Evolutionary conservation across 2,329 filamentous ascomycete genomes (phyloP).

Genomic region (Neonectria hederae): DNA sequence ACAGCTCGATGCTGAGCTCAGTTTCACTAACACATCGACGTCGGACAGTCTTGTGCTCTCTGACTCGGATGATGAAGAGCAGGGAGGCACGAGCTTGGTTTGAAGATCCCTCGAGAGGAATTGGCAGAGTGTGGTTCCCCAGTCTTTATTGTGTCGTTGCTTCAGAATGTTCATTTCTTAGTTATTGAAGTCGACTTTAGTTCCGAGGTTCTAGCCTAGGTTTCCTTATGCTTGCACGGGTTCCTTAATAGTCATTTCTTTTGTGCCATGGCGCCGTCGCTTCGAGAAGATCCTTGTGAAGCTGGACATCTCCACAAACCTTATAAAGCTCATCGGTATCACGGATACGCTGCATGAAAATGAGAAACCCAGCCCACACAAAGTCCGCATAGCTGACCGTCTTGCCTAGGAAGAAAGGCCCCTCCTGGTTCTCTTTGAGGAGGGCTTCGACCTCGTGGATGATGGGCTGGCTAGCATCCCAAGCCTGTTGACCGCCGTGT

Average conservation of each 20-base stretch:
- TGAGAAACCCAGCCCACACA: slow-evolving; percentile 59
- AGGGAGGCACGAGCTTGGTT: slow-evolving; percentile 23
- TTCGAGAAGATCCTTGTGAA: slow-evolving; percentile 53
- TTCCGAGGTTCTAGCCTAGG: neutral
- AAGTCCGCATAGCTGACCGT: slow-evolving; percentile 67
- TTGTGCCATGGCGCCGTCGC: slow-evolving; percentile 52
- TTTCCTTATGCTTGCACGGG: neutral
- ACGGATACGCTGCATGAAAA: slow-evolving; percentile 51
- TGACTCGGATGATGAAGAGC: slow-evolving; percentile 30
- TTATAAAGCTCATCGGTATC: slow-evolving; percentile 49
- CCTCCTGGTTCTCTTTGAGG: slow-evolving; percentile 64
- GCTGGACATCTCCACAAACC: slow-evolving; percentile 48
- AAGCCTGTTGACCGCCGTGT: slow-evolving; percentile 60
- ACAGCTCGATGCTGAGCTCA: slow-evolving; percentile 19
- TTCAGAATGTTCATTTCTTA: neutral
- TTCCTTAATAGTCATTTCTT: slow-evolving; percentile 48
- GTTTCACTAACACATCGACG: slow-evolving; percentile 5
- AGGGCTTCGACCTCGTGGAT: slow-evolving; percentile 53
- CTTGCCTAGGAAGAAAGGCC: slow-evolving; percentile 69
- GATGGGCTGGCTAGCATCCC: slow-evolving; percentile 52
- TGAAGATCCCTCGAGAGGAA: neutral
- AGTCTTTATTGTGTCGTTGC: neutral
- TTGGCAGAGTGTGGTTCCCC: neutral
- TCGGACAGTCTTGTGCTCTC: slow-evolving; percentile 7
- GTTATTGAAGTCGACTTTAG: slow-evolving; percentile 6